Base-by-base conservation (phyloP, 805 yeast species). In the Hagleromyces aurorensis region DNA sequence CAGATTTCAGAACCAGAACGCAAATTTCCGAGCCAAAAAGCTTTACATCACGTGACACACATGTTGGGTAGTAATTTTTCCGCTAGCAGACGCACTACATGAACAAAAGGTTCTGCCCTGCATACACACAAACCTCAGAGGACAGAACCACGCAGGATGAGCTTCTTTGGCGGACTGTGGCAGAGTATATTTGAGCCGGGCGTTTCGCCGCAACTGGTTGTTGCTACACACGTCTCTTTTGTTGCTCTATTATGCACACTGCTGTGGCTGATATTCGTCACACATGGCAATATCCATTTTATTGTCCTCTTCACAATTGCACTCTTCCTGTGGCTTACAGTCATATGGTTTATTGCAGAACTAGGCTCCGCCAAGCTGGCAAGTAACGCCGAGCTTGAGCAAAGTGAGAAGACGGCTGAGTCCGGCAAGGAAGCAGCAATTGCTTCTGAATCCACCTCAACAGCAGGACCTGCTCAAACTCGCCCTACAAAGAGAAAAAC, bases 161-260 rank as follows among this genome's bases (percentile, higher is more conserved):
- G 43, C 16, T 55, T 55, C 33, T 40, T 49, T 14, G 49, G 36
- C 15, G 93, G 81, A 15, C 67, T 89, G 24, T 87, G 96, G 96
- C 78, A 81, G 33, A 82, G 94, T 9, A 73, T 91, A 16, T 83
- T 89, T 58, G 77, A 84, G 11, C 96, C 97, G 5, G 98, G 98
- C 1, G 74, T 94, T 1, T 72, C 91, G 1, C 96, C 96, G 1
- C 85, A 93, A 1, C 67, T 91, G 29, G 66, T 86, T n/a, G 65
- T 68, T 21, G 96, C 97, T 2, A 89, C 96, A 0, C 96, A 91
- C 52, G 68, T 63, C 2, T 80, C 96, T 2, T 91, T 91, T 48
- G 62, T 69, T 1, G 65, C 79, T 7, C 65, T 91, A 33, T 26
- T 70, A 4, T 67, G 82, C 1, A 47, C 53, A 5, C 64, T 89